phyloP scores from a whole-genome alignment of 2,329 filamentous ascomycete species.

The Exserohilum rostratum region DNA sequence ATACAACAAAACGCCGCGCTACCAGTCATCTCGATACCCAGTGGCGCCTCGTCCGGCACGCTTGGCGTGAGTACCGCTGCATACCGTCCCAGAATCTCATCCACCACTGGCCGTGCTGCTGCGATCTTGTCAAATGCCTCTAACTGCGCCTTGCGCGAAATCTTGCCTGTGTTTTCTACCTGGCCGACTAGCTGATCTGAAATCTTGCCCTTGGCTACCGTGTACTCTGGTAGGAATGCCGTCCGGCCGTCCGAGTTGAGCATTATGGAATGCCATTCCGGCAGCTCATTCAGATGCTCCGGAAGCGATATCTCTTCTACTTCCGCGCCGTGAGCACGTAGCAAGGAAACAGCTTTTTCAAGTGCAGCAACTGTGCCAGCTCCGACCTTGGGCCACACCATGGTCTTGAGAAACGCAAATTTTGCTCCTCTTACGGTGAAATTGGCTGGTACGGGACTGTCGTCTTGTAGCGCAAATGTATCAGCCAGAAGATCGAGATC shows the following conservation, averaged over 20 bases:
- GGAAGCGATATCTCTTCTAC: slow-evolving; percentile 64
- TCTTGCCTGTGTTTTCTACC: slow-evolving; percentile 56
- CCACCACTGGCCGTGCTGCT: slow-evolving; percentile 60
- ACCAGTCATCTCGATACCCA: slow-evolving; percentile 61
- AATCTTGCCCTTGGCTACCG: slow-evolving; percentile 55
- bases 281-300: slow-evolving; percentile 41
- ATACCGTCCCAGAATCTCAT: slow-evolving; percentile 59
- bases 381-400: slow-evolving; percentile 56
- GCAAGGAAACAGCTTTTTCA: slow-evolving; percentile 40
- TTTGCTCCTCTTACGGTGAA: slow-evolving; percentile 55
- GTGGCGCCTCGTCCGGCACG: slow-evolving; percentile 64
- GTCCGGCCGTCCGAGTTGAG: slow-evolving; percentile 60
- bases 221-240: slow-evolving; percentile 62
- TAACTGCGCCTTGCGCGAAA: slow-evolving; percentile 57
- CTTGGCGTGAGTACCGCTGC: slow-evolving; percentile 65
- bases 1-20: slow-evolving; percentile 58
- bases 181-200: slow-evolving; percentile 54
- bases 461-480: slow-evolving; percentile 61
- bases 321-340: slow-evolving; percentile 56
- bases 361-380: slow-evolving; percentile 46
- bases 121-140: slow-evolving; percentile 63
- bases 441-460: slow-evolving; percentile 43
- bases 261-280: slow-evolving; percentile 60
- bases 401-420: slow-evolving; percentile 60
- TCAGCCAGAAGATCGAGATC: slow-evolving; percentile 65